Evolutionary conservation across 1,139 yeast genomes (phyloP).

Genomic region (Yamadazyma diospyri): DNA sequence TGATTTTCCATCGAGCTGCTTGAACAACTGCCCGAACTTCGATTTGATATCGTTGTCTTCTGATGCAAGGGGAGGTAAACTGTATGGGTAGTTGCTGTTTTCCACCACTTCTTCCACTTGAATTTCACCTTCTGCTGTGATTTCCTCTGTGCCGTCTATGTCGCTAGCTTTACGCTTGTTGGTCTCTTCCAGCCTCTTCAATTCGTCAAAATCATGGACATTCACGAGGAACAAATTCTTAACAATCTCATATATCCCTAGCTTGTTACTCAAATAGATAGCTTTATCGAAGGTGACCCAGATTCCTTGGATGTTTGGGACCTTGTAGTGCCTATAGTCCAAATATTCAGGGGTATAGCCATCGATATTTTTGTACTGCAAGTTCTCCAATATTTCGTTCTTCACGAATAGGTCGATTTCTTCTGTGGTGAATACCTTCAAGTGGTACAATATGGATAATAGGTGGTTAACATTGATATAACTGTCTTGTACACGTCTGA

Average conservation of each 20-base stretch:
- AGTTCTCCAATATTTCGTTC: slow-evolving; percentile 32
- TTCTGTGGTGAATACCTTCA: slow-evolving; percentile 23
- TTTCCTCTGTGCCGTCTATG: too few species aligned
- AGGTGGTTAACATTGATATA: slow-evolving; percentile 41
- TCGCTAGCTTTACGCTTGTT: slow-evolving; percentile 1
- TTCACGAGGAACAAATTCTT: slow-evolving; percentile 41
- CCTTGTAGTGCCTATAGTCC: slow-evolving; percentile 29
- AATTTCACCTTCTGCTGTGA: not conserved
- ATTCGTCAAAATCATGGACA: slow-evolving; percentile 43
- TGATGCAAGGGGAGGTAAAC: slow-evolving; percentile 51
- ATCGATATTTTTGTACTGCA: slow-evolving; percentile 25
- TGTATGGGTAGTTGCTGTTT: slow-evolving; percentile 39
- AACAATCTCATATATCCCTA: slow-evolving; percentile 39
- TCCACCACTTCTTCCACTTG: not conserved
- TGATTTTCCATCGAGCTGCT: slow-evolving; percentile 33
- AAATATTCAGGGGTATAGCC: slow-evolving; percentile 24
- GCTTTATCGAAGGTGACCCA: slow-evolving; percentile 49
- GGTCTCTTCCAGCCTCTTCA: slow-evolving; percentile 21
- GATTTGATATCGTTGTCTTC: slow-evolving; percentile 39
- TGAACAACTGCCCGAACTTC: slow-evolving; percentile 47
- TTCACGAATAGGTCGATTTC: slow-evolving; percentile 30
- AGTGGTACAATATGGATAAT: slow-evolving; percentile 28
- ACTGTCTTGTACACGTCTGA: slow-evolving; percentile 45
- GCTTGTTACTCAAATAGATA: slow-evolving; percentile 35
- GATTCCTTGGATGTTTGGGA: slow-evolving; percentile 28